These are phyloP conservation scores for Lactarius sanguifluus DNA, from an alignment of 768 basidiomycete genomes.

Conservation along the genomic window DNA sequence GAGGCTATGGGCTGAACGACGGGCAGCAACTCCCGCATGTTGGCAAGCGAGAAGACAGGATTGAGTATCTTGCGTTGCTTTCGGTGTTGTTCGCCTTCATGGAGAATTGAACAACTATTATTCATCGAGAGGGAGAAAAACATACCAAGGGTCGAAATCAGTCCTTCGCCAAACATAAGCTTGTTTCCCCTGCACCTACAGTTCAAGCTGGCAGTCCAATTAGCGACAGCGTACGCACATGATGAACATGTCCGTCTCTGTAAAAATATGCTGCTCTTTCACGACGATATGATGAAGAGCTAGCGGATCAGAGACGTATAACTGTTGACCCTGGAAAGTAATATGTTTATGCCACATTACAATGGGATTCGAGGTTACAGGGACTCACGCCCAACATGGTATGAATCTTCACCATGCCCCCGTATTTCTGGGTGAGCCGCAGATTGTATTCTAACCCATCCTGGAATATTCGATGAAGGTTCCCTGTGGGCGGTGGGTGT, in stretches of 20 bases:
- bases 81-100: slow-evolving; percentile 33
- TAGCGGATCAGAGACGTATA: slow-evolving; percentile 13
- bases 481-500: slow-evolving; percentile 32
- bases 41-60: slow-evolving; percentile 33
- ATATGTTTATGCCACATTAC: slow-evolving; percentile 16
- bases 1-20: slow-evolving; percentile 38
- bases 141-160: slow-evolving; percentile 41
- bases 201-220: background rate
- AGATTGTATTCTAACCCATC: slow-evolving; percentile 39
- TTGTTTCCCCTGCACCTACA: slow-evolving; percentile 2
- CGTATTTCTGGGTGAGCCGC: slow-evolving; percentile 35
- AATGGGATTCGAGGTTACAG: slow-evolving; percentile 27
- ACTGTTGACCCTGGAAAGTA: slow-evolving; percentile 13
- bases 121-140: background rate
- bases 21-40: slow-evolving; percentile 30
- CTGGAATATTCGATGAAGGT: slow-evolving; percentile 36
- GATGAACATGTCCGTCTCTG: slow-evolving; percentile 23
- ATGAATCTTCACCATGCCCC: slow-evolving; percentile 39
- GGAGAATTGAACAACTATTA: background rate
- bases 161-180: slow-evolving; percentile 41
- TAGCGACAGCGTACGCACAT: slow-evolving; percentile 5
- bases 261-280: slow-evolving; percentile 27
- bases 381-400: slow-evolving; percentile 39
- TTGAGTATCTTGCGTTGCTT: slow-evolving; percentile 35
- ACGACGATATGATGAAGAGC: slow-evolving; percentile 26